Base-by-base conservation (phyloP, 169 alveolate species). In the Amoebophrya sp. region DNA sequence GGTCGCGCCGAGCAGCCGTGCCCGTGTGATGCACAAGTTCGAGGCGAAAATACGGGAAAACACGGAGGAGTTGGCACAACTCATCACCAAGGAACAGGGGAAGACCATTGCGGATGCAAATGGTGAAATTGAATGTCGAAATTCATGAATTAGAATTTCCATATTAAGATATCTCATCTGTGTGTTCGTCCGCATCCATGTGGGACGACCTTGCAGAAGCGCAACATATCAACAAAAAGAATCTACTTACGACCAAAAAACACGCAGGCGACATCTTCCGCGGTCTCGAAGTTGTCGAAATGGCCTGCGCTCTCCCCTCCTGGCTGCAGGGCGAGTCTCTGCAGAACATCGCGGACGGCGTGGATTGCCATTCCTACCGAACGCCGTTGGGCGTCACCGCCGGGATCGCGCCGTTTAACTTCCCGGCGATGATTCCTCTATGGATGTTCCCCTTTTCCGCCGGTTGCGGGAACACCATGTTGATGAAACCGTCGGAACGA, bases 391-490 rank as follows among this genome's bases (percentile, higher is more conserved):
- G 83, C 29, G 83, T 66, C 83, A 66, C 83, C 32, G 83, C 66
- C 29, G 66, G 66, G 29, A 93, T 96, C 29, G 92, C 95, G 40
- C 97, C 98, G 33, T 96, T 95, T 93, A 96, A 96, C 94, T 96
- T 96, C 95, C 98, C 98, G 29, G 96, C 97, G n/a, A 96, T 96
- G 97, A 95, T 95, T 66, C 97, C 97, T 38, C 91, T 95, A 33
- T 95, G 98, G 98, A 94, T 94, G 96, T 93, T 94, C 95, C 97
- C 97, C 18, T 93, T 95, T 33, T 96, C 96, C 1, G 92, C 94
- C 0, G 93, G 95, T 3, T 47, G 66, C 0, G 93, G 93, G 55
- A 92, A 92, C 53, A 92, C 93, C 32, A 89, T 92, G 23, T 40
- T 92, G 55, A 33, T 92, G 92, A 92, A 92, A 33, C 94, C 94